phyloP scores from a whole-genome alignment of 257 asterid species.

The Lycium barbarum region DNA sequence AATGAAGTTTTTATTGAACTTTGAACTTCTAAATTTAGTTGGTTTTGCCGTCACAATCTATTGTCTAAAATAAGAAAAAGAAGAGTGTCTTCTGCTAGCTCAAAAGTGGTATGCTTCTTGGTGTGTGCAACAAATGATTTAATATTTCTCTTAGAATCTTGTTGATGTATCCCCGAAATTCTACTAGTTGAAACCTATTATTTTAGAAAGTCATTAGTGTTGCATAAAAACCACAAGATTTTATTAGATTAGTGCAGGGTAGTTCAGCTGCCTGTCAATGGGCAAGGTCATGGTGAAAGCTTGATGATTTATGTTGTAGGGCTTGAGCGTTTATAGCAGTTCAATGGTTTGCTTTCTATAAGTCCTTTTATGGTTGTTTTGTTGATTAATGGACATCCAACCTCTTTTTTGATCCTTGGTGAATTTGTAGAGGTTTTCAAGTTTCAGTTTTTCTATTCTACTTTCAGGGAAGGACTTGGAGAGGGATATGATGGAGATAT shows the following conservation, averaged over 20 bases:
- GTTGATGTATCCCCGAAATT: not conserved
- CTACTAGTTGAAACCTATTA: constrained; percentile 17
- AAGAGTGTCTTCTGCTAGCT: constrained; percentile 18
- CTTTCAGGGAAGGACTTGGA: constrained; percentile 95
- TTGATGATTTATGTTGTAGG: constrained; percentile 8
- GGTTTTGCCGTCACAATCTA: not conserved
- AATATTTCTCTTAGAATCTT: constrained; percentile 13
- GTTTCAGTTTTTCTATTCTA: constrained; percentile 36
- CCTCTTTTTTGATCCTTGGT: constrained; percentile 21
- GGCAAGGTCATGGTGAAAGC: constrained; percentile 10
- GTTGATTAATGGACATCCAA: constrained; percentile 1
- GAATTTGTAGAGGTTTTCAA: constrained; percentile 22
- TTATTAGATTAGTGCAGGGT: constrained; percentile 5
- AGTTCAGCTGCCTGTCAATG: constrained; percentile 3
- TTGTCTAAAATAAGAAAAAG: not conserved
- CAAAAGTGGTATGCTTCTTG: constrained; percentile 12
- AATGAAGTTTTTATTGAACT: not conserved
- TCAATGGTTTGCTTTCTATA: not conserved
- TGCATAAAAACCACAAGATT: constrained; percentile 5
- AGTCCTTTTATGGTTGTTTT: constrained; percentile 15
- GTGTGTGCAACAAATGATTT: not conserved
- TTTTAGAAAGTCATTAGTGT: constrained; percentile 12
- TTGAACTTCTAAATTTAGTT: constrained; percentile 9
- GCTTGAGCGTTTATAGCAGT: not conserved
- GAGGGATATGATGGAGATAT: constrained; percentile 99